phyloP scores from a whole-genome alignment of 768 basidiomycete genomes.

The Psilocybe sp. region DNA sequence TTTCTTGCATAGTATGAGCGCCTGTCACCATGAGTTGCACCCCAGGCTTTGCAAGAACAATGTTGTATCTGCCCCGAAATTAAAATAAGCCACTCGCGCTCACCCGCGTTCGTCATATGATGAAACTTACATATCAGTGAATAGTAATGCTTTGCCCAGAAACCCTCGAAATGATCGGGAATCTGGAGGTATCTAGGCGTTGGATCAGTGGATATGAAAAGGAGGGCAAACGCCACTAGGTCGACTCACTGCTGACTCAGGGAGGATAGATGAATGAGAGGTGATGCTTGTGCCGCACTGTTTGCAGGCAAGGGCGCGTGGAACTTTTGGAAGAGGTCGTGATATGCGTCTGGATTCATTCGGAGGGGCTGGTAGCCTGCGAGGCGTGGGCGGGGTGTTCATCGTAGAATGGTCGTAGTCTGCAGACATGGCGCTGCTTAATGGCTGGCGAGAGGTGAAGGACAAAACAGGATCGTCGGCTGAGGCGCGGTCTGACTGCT shows the following conservation, averaged over 20 bases:
- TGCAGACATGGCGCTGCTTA: constrained; percentile 7
- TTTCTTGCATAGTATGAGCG: constrained; percentile 60
- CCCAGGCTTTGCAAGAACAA: constrained; percentile 38
- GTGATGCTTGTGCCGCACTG: constrained; percentile 43
- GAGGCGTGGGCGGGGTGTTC: constrained; percentile 10
- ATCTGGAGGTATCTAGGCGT: constrained; percentile 38
- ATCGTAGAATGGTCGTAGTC: constrained; percentile 8
- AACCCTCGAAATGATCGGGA: constrained; percentile 53
- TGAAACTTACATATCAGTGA: constrained; percentile 47
- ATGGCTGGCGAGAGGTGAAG: not conserved
- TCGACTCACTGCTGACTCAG: constrained; percentile 34
- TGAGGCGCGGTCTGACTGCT: too few relatives aligned
- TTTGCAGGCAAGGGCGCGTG: constrained; percentile 43
- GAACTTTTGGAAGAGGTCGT: constrained; percentile 49
- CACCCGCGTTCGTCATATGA: too few relatives aligned
- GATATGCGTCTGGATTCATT: constrained; percentile 27
- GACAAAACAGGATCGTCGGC: not conserved
- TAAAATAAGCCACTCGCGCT: not conserved
- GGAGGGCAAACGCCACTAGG: not conserved
- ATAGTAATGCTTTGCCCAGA: constrained; percentile 56
- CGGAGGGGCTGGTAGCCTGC: constrained; percentile 18
- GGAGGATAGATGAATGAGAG: constrained; percentile 39
- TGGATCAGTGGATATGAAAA: not conserved
- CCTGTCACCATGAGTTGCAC: constrained; percentile 63
- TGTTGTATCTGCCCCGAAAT: constrained; percentile 40